Conservation (phyloP, 2,329 filamentous ascomycete species). For the Myriosclerotinia duriaeana region DNA sequence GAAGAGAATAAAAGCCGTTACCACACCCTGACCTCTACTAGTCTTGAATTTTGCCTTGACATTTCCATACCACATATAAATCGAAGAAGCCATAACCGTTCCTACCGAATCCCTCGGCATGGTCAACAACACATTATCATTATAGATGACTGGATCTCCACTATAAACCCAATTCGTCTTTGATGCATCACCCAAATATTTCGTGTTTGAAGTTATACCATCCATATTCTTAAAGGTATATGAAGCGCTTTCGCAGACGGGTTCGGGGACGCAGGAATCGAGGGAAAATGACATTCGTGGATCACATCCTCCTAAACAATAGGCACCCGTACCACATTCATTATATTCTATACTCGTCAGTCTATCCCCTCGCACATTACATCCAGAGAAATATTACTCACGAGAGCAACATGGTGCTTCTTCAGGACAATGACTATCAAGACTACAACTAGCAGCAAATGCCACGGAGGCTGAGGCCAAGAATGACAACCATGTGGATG, state of each 20-base stretch:
- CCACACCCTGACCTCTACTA: conserved; percentile 79
- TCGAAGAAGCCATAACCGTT: conserved; percentile 77
- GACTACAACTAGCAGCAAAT: conserved; percentile 45
- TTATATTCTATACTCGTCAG: conserved; percentile 68
- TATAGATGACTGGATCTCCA: conserved; percentile 68
- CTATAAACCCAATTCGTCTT: conserved; percentile 86
- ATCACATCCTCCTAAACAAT: conserved; percentile 94
- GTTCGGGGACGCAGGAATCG: conserved; percentile 80
- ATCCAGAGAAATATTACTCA: conserved; percentile 47
- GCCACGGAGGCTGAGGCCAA: conserved; percentile 35
- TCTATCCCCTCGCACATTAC: conserved; percentile 23
- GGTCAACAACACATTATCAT: conserved; percentile 75
- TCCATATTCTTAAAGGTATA: conserved; percentile 74
- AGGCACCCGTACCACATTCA: conserved; percentile 88
- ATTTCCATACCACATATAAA: conserved; percentile 98
- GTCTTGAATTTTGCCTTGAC: conserved; percentile 84
- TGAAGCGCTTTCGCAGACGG: conserved; percentile 72
- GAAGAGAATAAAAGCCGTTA: conserved; percentile 95
- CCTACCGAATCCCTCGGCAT: conserved; percentile 85
- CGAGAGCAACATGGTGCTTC: conserved; percentile 76
- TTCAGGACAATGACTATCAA: conserved; percentile 64
- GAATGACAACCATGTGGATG: conserved; percentile 32
- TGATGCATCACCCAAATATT: conserved; percentile 82
- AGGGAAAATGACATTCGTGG: conserved; percentile 78
- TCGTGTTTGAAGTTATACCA: conserved; percentile 66